Evolutionary conservation across 2,329 filamentous ascomycete genomes (phyloP).

Genomic region (Talaromyces rugulosus): DNA sequence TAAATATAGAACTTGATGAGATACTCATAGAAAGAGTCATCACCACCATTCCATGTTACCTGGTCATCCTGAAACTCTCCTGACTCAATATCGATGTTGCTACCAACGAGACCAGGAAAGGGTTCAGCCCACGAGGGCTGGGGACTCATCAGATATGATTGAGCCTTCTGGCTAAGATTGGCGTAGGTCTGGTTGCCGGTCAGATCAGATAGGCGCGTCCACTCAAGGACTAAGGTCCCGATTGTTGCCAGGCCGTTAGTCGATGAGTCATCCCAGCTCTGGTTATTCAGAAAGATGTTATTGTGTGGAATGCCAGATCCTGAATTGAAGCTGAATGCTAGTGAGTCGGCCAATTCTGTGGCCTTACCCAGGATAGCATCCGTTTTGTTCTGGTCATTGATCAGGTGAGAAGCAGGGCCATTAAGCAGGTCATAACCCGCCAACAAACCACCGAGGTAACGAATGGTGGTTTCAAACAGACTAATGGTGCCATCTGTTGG

Average conservation of each 20-base stretch:
- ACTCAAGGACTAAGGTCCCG: conserved; percentile 77
- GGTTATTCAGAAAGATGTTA: conserved; percentile 56
- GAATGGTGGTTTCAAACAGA: conserved; percentile 85
- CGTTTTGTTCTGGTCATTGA: conserved; percentile 46
- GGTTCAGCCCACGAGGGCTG: conserved; percentile 61
- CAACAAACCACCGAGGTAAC: conserved; percentile 76
- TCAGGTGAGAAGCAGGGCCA: conserved; percentile 57
- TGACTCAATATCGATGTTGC: conserved; percentile 58
- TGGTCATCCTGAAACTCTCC: conserved; percentile 63
- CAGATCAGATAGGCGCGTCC: conserved; percentile 74
- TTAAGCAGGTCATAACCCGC: conserved; percentile 66
- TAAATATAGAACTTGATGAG: conserved; percentile 89
- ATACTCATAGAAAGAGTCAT: conserved; percentile 83
- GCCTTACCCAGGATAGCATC: conserved; percentile 63
- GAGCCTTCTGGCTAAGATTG: conserved; percentile 60
- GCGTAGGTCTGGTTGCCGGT: conserved; percentile 65
- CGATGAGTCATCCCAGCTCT: conserved; percentile 45
- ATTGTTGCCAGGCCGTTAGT: conserved; percentile 71
- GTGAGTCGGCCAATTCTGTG: conserved; percentile 62
- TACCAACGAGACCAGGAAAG: conserved; percentile 74
- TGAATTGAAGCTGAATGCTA: conserved; percentile 75
- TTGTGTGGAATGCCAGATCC: conserved; percentile 70
- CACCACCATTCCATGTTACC: conserved; percentile 73
- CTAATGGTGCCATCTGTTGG: conserved; percentile 51
- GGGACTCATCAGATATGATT: conserved; percentile 66